Evolutionary conservation across 345 rosid genomes (phyloP).

Genomic region (Microcos paniculata): DNA sequence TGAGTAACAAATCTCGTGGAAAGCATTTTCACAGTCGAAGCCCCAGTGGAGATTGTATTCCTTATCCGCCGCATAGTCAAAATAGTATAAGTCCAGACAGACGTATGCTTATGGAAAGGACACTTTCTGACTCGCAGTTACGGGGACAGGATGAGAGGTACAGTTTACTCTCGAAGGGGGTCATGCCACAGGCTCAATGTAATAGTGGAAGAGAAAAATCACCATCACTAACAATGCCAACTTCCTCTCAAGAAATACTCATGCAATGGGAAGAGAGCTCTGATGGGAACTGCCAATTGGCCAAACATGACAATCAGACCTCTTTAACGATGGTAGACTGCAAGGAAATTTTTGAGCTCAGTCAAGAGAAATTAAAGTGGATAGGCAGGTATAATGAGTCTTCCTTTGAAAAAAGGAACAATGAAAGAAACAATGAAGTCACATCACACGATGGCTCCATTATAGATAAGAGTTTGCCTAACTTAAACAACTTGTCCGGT

Average conservation of each 20-base stretch:
- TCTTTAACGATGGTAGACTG: slow-evolving; percentile 17
- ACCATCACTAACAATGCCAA: slow-evolving; percentile 38
- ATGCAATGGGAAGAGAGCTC: slow-evolving; percentile 35
- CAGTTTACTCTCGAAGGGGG: slow-evolving; percentile 19
- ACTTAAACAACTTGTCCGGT: slow-evolving; percentile 28
- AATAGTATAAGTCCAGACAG: slow-evolving; percentile 28
- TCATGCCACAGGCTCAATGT: slow-evolving; percentile 24
- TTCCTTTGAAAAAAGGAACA: slow-evolving; percentile 25
- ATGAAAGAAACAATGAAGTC: slow-evolving; percentile 18
- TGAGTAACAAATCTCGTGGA: slow-evolving; percentile 29
- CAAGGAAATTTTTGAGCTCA: slow-evolving; percentile 22
- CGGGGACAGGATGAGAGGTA: slow-evolving; percentile 38
- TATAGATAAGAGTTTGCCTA: slow-evolving; percentile 22
- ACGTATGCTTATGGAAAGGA: slow-evolving; percentile 44
- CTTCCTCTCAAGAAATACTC: slow-evolving; percentile 26
- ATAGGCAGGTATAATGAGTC: slow-evolving; percentile 22
- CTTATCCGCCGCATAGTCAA: slow-evolving; percentile 21
- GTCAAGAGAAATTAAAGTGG: slow-evolving; percentile 21
- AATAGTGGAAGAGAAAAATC: slow-evolving; percentile 39
- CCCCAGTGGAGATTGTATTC: slow-evolving; percentile 42
- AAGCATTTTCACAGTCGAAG: slow-evolving; percentile 39
- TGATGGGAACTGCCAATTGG: slow-evolving; percentile 24
- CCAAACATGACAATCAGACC: slow-evolving; percentile 19
- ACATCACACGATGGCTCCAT: slow-evolving; percentile 16
- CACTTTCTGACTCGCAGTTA: slow-evolving; percentile 56